Conservation (phyloP, 139 green algal genomes). For the Haematococcus lacustris region DNA sequence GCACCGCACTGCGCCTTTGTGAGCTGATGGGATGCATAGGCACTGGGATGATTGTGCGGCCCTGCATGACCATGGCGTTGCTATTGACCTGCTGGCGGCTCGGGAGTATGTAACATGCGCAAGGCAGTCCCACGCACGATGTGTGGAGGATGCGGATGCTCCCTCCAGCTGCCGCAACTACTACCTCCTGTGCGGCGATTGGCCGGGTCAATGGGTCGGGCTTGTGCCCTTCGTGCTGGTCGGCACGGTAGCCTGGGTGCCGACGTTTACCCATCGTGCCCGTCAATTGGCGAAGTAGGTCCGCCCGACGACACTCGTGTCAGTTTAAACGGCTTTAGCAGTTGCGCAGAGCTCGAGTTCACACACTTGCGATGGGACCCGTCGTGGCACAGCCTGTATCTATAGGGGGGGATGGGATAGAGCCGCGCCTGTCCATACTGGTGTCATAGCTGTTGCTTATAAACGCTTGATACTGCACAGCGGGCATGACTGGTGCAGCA, state of each 20-base stretch:
- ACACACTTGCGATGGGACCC: too few relatives aligned
- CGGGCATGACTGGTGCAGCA: too few relatives aligned
- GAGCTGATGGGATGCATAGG: not conserved
- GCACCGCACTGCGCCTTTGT: constrained; percentile 25
- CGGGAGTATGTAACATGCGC: not conserved
- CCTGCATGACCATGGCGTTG: not conserved
- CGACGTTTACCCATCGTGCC: not conserved
- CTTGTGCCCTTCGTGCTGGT: constrained; percentile 7
- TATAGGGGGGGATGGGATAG: too few relatives aligned
- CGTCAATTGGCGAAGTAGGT: too few relatives aligned
- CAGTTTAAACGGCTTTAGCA: too few relatives aligned
- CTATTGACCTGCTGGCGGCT: not conserved
- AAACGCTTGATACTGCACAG: too few relatives aligned
- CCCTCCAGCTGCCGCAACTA: not conserved
- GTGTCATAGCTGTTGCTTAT: too few relatives aligned
- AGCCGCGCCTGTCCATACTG: too few relatives aligned
- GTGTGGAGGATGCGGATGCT: constrained; percentile 4
- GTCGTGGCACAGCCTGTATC: too few relatives aligned
- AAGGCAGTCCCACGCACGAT: constrained; percentile 2
- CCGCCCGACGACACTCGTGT: too few relatives aligned
- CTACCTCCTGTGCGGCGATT: not conserved
- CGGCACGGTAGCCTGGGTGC: not conserved
- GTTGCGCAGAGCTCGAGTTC: too few relatives aligned
- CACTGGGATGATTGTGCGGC: not conserved
- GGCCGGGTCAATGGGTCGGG: constrained; percentile 1